A percentile compares a stretch with the other conserved stretches of the same genome.
These are phyloP conservation scores for Eucalyptus albens DNA, from an alignment of 345 rosid genomes.

Conservation along the genomic window DNA sequence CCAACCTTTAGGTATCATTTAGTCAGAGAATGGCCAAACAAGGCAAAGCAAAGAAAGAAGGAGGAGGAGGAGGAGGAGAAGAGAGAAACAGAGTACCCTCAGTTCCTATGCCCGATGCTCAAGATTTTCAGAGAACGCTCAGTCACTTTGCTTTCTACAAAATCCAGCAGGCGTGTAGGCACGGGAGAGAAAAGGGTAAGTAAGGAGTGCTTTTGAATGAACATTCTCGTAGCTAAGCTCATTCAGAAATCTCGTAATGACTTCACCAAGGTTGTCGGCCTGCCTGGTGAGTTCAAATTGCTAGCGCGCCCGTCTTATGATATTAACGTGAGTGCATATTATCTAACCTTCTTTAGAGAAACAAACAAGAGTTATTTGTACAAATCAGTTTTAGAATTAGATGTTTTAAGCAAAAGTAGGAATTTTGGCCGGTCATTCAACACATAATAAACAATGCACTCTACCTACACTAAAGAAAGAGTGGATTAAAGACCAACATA, in stretches of 20 bases:
- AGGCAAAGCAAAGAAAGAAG: background rate
- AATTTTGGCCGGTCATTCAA: background rate
- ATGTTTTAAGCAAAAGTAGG: background rate
- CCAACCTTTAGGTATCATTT: background rate
- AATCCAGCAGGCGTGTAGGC: background rate
- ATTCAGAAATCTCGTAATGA: background rate
- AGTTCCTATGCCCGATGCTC: background rate
- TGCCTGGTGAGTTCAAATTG: background rate
- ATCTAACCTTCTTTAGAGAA: background rate
- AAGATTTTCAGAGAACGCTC: background rate
- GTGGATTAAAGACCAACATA: background rate
- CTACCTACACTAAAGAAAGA: background rate
- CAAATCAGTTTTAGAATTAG: background rate
- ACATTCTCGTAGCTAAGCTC: background rate
- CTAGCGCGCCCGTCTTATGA: background rate
- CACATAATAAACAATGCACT: background rate
- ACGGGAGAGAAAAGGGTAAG: background rate
- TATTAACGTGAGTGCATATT: background rate
- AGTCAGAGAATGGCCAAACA: background rate
- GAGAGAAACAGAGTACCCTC: background rate
- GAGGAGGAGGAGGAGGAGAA: background rate
- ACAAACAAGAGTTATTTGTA: background rate
- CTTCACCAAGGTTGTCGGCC: background rate
- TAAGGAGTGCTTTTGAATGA: background rate
- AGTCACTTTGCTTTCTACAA: background rate